Evolutionary conservation across 2,329 filamentous ascomycete genomes (phyloP).

Genomic region (Diaporthe amygdali): DNA sequence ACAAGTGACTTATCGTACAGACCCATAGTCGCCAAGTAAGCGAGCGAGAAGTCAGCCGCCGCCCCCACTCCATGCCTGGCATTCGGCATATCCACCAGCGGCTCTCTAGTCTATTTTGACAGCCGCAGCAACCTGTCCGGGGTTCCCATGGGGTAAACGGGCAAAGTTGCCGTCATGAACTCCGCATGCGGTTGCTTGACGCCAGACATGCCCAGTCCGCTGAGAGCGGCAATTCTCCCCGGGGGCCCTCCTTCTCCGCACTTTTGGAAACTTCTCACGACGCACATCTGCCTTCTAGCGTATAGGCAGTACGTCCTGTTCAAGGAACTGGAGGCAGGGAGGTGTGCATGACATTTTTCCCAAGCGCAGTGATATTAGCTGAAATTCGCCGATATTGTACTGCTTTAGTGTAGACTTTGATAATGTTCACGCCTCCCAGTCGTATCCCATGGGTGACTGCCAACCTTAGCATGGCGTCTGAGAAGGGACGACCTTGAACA

Average conservation of each 20-base stretch:
- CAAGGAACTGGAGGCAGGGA: neutral
- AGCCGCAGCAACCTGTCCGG: neutral
- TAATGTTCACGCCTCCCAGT: neutral
- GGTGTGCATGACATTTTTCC: neutral
- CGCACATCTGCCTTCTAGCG: neutral
- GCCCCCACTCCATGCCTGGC: neutral
- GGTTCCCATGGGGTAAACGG: neutral
- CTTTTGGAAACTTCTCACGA: neutral
- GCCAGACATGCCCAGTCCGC: constrained; percentile 1
- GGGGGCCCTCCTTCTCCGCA: constrained; percentile 7
- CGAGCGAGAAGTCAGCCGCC: neutral
- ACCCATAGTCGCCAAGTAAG: neutral
- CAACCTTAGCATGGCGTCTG: neutral
- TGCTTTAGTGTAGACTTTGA: neutral
- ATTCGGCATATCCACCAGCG: neutral
- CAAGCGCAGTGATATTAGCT: neutral
- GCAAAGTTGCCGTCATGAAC: neutral
- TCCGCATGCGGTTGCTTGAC: neutral
- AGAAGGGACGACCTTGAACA: neutral
- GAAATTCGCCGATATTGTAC: neutral
- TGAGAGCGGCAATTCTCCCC: neutral
- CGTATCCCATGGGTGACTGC: neutral
- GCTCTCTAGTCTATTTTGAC: neutral
- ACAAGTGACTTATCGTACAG: neutral
- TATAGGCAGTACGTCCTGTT: neutral